A percentile compares a stretch with the other conserved stretches of the same genome.
Evolutionary conservation across 345 rosid genomes (phyloP).

Genomic region (Brassica nigra): DNA sequence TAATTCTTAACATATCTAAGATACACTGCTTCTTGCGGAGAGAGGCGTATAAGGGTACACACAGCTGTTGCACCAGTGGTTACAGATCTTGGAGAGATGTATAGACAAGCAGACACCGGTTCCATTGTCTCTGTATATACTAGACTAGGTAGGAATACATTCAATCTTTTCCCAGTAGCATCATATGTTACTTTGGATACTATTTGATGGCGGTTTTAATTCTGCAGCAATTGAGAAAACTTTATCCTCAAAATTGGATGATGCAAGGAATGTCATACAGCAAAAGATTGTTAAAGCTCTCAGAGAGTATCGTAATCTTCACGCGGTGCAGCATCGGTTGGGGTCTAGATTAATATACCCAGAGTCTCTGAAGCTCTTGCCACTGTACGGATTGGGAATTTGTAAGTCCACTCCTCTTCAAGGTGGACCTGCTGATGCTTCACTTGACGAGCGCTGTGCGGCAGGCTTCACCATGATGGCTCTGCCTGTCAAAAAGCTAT

Average conservation of each 20-base stretch:
- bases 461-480: slow-evolving; percentile 97
- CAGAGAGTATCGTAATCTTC: slow-evolving; percentile 83
- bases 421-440: slow-evolving; percentile 88
- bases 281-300: slow-evolving; percentile 88
- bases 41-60: slow-evolving; percentile 98
- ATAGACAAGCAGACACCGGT: slow-evolving; percentile 90
- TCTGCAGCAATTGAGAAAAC: slow-evolving; percentile 94
- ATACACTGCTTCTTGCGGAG: slow-evolving; percentile 99
- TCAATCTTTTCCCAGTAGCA: slow-evolving; percentile 14
- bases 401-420: slow-evolving; percentile 81
- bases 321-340: slow-evolving; percentile 93
- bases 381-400: slow-evolving; percentile 84
- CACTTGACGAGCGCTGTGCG: slow-evolving; percentile 92
- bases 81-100: slow-evolving; percentile 94
- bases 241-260: slow-evolving; percentile 85
- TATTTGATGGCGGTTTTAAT: slow-evolving; percentile 26
- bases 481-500: slow-evolving; percentile 76
- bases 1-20: slow-evolving; percentile 67
- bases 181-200: slow-evolving; percentile 25
- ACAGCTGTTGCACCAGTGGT: slow-evolving; percentile 91
- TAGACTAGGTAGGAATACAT: slow-evolving; percentile 69
- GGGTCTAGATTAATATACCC: slow-evolving; percentile 96
- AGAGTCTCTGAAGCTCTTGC: slow-evolving; percentile 79
- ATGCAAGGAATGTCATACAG: slow-evolving; percentile 76
- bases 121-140: slow-evolving; percentile 80